phyloP scores from a whole-genome alignment of 768 basidiomycete genomes.

The Daedalea quercina region DNA sequence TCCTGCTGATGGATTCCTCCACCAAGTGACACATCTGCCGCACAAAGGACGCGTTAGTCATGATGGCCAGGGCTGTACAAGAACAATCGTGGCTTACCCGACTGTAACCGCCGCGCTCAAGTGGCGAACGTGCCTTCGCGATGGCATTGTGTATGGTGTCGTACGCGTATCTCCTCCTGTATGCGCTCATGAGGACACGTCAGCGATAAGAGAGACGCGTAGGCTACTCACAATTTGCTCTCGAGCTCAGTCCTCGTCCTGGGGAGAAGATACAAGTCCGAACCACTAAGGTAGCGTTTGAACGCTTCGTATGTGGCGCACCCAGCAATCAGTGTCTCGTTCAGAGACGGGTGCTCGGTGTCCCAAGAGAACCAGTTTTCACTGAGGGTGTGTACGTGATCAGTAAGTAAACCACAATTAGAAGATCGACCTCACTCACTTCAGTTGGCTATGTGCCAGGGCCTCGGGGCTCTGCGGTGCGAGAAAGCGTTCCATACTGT shows the following conservation, averaged over 20 bases:
- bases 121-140: conserved; percentile 55
- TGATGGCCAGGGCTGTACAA: not conserved
- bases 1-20: conserved; percentile 61
- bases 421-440: conserved; percentile 36
- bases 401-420: not conserved
- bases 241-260: conserved; percentile 60
- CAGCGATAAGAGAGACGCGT: conserved; percentile 4
- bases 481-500: conserved; percentile 60
- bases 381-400: conserved; percentile 29
- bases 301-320: conserved; percentile 80
- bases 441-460: conserved; percentile 58
- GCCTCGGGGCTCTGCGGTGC: conserved; percentile 73
- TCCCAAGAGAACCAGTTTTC: conserved; percentile 70
- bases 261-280: conserved; percentile 67
- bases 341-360: conserved; percentile 57
- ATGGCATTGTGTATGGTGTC: conserved; percentile 81
- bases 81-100: conserved; percentile 31
- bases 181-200: not conserved
- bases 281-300: conserved; percentile 63
- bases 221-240: conserved; percentile 53
- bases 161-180: conserved; percentile 67
- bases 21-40: conserved; percentile 62
- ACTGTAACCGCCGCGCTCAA: conserved; percentile 53
- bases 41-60: not conserved
- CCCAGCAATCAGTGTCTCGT: conserved; percentile 69